Evolutionary conservation across 177 flowering plant species (phyloP).

Genomic region (Tripterygium wilfordii): DNA sequence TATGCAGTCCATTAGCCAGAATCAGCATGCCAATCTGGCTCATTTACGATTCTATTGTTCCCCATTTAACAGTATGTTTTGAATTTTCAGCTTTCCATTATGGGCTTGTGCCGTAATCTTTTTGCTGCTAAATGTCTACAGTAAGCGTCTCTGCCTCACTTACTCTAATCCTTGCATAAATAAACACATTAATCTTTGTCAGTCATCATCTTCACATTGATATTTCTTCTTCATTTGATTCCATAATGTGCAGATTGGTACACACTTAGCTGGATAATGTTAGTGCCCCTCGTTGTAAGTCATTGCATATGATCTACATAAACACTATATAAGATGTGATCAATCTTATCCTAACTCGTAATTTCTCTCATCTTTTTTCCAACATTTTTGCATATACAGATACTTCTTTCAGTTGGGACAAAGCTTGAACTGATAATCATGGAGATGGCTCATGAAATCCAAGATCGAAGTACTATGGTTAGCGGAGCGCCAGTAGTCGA

Average conservation of each 20-base stretch:
- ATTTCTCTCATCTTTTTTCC: no score
- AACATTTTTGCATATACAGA: no score
- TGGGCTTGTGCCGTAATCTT: conserved; percentile 49
- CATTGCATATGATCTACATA: background rate
- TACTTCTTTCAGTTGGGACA: conserved; percentile 54
- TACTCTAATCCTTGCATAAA: no score
- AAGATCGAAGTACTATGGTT: conserved; percentile 40
- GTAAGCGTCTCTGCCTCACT: conserved; percentile 28
- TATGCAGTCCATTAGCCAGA: background rate
- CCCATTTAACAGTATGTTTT: background rate
- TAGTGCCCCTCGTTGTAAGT: conserved; percentile 54
- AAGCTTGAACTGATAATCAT: conserved; percentile 59
- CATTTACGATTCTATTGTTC: background rate
- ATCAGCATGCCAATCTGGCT: background rate
- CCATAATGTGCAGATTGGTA: conserved; percentile 42
- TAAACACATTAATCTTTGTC: no score
- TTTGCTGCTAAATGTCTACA: conserved; percentile 48
- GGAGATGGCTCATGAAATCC: conserved; percentile 67
- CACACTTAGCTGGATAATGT: conserved; percentile 38
- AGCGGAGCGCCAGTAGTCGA: conserved; percentile 64
- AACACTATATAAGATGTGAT: no score
- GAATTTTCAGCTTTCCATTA: conserved; percentile 40
- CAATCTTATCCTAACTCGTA: no score
- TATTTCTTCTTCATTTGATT: no score
- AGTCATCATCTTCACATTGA: no score